Base-by-base conservation (phyloP, 75 land plant genomes). In the Selaginella tamariscina region DNA sequence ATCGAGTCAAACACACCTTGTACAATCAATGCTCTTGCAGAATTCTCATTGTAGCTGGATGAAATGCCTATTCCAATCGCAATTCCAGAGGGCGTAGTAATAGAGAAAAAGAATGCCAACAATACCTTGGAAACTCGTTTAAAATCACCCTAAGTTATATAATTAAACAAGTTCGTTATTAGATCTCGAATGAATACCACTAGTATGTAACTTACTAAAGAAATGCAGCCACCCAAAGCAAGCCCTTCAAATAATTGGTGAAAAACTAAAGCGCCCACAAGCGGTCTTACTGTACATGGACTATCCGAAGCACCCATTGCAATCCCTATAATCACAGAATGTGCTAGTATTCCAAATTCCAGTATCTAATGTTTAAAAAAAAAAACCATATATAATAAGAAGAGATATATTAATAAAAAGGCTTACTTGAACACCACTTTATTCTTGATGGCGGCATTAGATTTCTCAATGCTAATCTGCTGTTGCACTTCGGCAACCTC, bases 161-260 rank as follows among this genome's bases (percentile, higher is more conserved):
- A 15, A 15, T 15, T 39, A 15, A 39, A 39, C 15, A n/a, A n/a
- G n/a, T n/a, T n/a, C n/a, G n/a, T n/a, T n/a, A n/a, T n/a, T n/a
- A n/a, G n/a, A 5, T 31, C 0, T 29, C 11, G 31, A 31, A 56
- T 65, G 29, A 21, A 0, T 56, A 66, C 2, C 21, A 22, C 13
- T 0, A 59, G 23, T 26, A n/a, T n/a, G 18, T 26, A 18, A 32
- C 11, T 39, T 27, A 68, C 75, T 71, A 55, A 70, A 21, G 68
- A 13, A 31, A 78, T 73, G 64, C 79, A 72, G 0, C 79, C 79
- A 22, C 76, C 79, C 24, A 78, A 64, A 0, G 78, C 79, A 63
- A 76, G 70, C 5, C 82, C 82, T 73, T 76, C 79, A 31, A 80
- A 80, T 30, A 80, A 57, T 68, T 77, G 82, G 54, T 80, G 82